Evolutionary conservation across 805 yeast genomes (phyloP), one percentile per base, ranked within the genome.

Genomic region (Metschnikowia lochheadii): DNA sequence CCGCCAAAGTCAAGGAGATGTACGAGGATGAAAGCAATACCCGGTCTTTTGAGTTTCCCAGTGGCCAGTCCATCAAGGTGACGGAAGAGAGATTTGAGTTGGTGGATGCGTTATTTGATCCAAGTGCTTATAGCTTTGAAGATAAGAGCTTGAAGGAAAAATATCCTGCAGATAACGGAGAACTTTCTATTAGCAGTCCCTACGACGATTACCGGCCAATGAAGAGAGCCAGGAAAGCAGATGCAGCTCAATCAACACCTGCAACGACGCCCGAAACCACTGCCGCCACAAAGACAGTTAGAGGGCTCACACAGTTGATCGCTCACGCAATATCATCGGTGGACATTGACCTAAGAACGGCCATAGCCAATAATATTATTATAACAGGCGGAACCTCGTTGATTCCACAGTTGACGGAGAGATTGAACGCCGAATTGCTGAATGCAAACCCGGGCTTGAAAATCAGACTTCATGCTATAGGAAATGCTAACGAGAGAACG

Each of bases 281-380:
- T 33, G 51, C 49, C n/a, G 41, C 55, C 21, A 34, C 60, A 23
- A 54, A 60, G 44, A 46, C 54, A 20, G 58, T 68, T 6, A 60
- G 74, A 49, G 87, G 88, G 3, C 58, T 89, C 14, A 79, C 87
- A 1, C 83, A 80, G 51, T 70, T 90, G 53, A 76, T 81, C 49
- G 78, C 79, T 41, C 82, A 76, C 56, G 80, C 80, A 26, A 72
- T 77, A 51, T 76, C 78, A 44, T 72, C 76, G 50, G 78, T 84
- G 44, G 97, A 91, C 67, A 87, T 89, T 26, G 96, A 87, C 70
- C 73, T 87, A 56, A 78, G 96, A 52, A 86, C 96, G 1, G 86
- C 89, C 40, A 74, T 89, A 20, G 96, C 96, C 0, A 92, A 89
- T 67, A 90, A 90, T 63, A 84, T 91, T 49, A 87, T 91, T 15